Conservation (phyloP, 148 eudicot species). For the Cornus kousa region DNA sequence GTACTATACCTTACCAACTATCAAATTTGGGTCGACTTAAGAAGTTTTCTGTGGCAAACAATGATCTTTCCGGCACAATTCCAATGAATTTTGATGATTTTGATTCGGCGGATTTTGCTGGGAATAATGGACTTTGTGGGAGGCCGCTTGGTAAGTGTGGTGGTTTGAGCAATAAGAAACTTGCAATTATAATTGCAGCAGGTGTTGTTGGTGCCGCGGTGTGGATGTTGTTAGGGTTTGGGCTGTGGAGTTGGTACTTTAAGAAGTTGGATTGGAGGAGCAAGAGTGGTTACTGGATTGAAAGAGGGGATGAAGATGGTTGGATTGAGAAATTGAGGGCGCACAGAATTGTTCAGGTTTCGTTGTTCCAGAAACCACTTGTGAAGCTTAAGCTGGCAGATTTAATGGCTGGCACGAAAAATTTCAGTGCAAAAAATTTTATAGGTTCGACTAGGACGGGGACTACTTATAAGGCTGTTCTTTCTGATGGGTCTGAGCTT, state of each 20-base stretch:
- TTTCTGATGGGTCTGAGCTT: conserved; percentile 78
- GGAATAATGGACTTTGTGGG: conserved; percentile 72
- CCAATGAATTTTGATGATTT: conserved; percentile 31
- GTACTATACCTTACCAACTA: conserved; percentile 53
- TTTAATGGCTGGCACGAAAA: conserved; percentile 65
- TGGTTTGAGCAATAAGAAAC: conserved; percentile 49
- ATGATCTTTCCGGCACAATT: conserved; percentile 53
- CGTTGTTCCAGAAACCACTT: conserved; percentile 72
- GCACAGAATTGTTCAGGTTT: conserved; percentile 68
- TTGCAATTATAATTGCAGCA: conserved; percentile 61
- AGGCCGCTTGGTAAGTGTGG: conserved; percentile 56
- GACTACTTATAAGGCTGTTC: conserved; percentile 61
- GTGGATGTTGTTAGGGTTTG: conserved; percentile 53
- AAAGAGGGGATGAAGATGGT: conserved; percentile 31
- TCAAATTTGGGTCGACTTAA: conserved; percentile 58
- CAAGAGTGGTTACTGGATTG: conserved; percentile 39
- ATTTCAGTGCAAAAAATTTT: conserved; percentile 47
- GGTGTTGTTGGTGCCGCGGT: conserved; percentile 67
- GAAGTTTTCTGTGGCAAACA: conserved; percentile 44
- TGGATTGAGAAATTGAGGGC: conserved; percentile 66
- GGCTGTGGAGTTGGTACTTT: conserved; percentile 76
- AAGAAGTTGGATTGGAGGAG: conserved; percentile 24
- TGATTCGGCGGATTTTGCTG: conserved; percentile 34
- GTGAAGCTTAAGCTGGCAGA: conserved; percentile 67
- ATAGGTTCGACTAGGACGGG: conserved; percentile 60